phyloP scores from a whole-genome alignment of 108 stramenopile species.

The Schizochytrium sp. region DNA sequence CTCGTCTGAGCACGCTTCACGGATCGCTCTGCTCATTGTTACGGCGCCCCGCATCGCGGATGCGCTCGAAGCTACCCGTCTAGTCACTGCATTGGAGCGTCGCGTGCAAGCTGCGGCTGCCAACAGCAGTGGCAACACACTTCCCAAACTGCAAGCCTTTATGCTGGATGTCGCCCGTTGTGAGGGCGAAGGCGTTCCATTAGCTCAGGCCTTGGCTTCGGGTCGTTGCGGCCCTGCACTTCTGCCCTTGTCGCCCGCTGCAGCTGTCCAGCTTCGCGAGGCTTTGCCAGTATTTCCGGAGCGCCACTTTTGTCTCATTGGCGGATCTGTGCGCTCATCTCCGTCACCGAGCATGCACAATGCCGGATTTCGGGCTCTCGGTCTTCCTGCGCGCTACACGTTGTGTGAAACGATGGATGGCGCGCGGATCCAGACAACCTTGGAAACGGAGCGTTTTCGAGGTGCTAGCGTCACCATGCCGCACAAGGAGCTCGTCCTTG shows the following conservation, averaged over 20 bases:
- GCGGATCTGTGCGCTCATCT: constrained; percentile 81
- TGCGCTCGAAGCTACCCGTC: neutral
- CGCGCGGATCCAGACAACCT: neutral
- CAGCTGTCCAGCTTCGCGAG: neutral
- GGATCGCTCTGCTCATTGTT: neutral
- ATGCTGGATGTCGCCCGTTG: neutral
- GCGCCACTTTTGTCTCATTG: constrained; percentile 63
- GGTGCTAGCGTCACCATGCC: constrained; percentile 93
- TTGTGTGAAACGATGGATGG: constrained; percentile 21
- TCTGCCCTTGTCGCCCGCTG: neutral
- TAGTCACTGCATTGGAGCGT: neutral
- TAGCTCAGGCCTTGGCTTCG: neutral
- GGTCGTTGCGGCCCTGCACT: neutral
- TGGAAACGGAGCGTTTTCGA: constrained; percentile 54
- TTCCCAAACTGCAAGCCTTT: neutral
- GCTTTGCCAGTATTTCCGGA: neutral
- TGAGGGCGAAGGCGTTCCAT: neutral
- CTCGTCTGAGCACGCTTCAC: neutral
- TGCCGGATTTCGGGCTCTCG: constrained; percentile 68
- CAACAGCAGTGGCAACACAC: neutral
- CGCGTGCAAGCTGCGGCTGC: neutral
- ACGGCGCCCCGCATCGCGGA: neutral
- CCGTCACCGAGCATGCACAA: constrained; percentile 94
- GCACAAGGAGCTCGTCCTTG: constrained; percentile 90
- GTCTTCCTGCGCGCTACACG: constrained; percentile 73